A percentile compares a stretch with the other conserved stretches of the same genome.
These are phyloP conservation scores for Pseudogymnoascus sp. DNA, from an alignment of 2,329 filamentous ascomycete species.

Conservation along the genomic window DNA sequence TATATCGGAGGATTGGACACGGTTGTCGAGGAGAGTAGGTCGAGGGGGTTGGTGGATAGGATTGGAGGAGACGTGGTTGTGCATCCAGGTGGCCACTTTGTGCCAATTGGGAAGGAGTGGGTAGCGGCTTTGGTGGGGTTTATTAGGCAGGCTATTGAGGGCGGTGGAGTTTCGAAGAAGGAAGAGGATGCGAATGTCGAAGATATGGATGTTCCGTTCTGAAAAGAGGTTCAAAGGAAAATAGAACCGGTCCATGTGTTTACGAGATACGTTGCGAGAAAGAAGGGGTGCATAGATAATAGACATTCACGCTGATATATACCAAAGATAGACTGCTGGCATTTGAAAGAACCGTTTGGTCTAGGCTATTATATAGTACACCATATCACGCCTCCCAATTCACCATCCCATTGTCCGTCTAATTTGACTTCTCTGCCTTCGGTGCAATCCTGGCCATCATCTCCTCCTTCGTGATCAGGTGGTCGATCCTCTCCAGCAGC, in stretches of 20 bases:
- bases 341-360: conserved; percentile 24
- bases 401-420: background rate
- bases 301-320: conserved; percentile 12
- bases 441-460: conserved; percentile 99
- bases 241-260: background rate
- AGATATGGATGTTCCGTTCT: conserved; percentile 65
- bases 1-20: conserved; percentile 78
- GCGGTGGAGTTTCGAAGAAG: conserved; percentile 21
- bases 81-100: conserved; percentile 77
- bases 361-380: conserved; percentile 29
- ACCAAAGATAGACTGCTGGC: conserved; percentile 13
- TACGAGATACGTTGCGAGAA: conserved; percentile 15
- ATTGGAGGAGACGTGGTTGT: conserved; percentile 54
- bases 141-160: conserved; percentile 41
- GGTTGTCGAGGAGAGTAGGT: conserved; percentile 74
- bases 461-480: conserved; percentile 98
- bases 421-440: conserved; percentile 24
- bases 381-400: conserved; percentile 3
- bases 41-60: conserved; percentile 57
- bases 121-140: conserved; percentile 69
- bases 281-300: conserved; percentile 17
- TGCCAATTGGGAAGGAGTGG: conserved; percentile 78
- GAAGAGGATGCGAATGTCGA: conserved; percentile 50
- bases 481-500: conserved; percentile 83
- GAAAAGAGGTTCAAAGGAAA: background rate